Base-by-base conservation (phyloP, 345 rosid genomes). In the Balakata baccata region DNA sequence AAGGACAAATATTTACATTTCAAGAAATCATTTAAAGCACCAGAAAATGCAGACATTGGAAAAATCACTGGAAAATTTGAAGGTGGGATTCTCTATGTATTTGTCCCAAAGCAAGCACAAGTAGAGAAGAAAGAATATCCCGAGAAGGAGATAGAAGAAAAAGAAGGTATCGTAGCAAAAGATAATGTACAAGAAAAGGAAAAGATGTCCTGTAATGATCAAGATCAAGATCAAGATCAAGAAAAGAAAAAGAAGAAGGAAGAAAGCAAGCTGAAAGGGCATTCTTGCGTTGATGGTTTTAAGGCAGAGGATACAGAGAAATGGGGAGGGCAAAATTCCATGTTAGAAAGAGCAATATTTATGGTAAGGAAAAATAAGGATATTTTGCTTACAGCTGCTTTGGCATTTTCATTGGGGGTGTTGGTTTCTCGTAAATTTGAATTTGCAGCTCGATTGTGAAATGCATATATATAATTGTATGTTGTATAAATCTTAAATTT, bases 371-470 rank as follows among this genome's bases (percentile, higher is more conserved):
- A 74, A 17, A 79, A 81, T 71, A 80, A 74, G 56, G 71, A 76
- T 52, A 62, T 85, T 5, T 16, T 83, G 78, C 2, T 81, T 0
- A 73, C 80, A 2, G 80, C 85, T 8, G 63, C 80, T n/a, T 1
- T 87, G 6, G 88, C 85, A 3, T 83, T 89, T 75, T 66, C 84
- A 0, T 11, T 89, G 1, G 89, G 89, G 41, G 63, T 82, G 4
- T 64, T 80, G 2, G 60, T 82, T 3, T 25, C 86, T 11, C 73
- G 72, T 2, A 81, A 72, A 56, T 12, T 74, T 17, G 67, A 59
- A 59, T 63, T 77, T 0, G 25, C 57, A 10, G 16, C 53, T 12
- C 16, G 34, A 29, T 29, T 29, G 34, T 29, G 34, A 29, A 29
- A 29, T 29, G 34, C 34, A 29, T 29, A 29, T 29, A 29, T 29